Evolutionary conservation across 1,284 basidiomycete species (phyloP).

Genomic region (Sporisorium scitamineum): DNA sequence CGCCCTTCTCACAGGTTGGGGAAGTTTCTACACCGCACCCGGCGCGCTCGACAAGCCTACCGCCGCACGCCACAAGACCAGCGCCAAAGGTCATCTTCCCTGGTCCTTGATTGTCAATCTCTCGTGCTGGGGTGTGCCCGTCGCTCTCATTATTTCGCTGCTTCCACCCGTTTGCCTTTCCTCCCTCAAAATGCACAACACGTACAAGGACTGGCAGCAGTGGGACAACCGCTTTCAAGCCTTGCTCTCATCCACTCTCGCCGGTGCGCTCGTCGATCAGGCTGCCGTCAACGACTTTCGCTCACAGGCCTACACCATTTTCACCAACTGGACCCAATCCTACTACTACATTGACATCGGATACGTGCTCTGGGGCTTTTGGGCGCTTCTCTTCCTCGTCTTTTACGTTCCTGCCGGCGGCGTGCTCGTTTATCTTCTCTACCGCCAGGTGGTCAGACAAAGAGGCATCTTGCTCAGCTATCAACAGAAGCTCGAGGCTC

Average conservation of each 20-base stretch:
- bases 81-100: constrained; percentile 33
- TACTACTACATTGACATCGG: constrained; percentile 46
- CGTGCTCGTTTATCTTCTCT: constrained; percentile 45
- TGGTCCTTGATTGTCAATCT: constrained; percentile 56
- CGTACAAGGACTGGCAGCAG: constrained; percentile 28
- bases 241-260: constrained; percentile 7
- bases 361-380: constrained; percentile 54
- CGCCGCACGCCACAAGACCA: constrained; percentile 28
- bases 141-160: constrained; percentile 41
- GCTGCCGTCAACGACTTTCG: constrained; percentile 8
- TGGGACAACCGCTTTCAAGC: constrained; percentile 17
- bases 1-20: constrained; percentile 58
- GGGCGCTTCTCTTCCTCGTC: constrained; percentile 50
- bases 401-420: constrained; percentile 62
- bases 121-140: constrained; percentile 51
- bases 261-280: constrained; percentile 11
- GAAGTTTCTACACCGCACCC: constrained; percentile 60
- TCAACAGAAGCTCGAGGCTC: constrained; percentile 30
- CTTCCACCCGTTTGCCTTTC: constrained; percentile 31
- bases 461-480: constrained; percentile 34
- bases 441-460: constrained; percentile 43
- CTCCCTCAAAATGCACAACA: constrained; percentile 14
- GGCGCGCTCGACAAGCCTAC: constrained; percentile 55
- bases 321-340: constrained; percentile 28
- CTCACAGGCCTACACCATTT: constrained; percentile 33